Base-by-base conservation (phyloP, 2,329 filamentous ascomycete species). In the Alternaria novae-zelandiae region DNA sequence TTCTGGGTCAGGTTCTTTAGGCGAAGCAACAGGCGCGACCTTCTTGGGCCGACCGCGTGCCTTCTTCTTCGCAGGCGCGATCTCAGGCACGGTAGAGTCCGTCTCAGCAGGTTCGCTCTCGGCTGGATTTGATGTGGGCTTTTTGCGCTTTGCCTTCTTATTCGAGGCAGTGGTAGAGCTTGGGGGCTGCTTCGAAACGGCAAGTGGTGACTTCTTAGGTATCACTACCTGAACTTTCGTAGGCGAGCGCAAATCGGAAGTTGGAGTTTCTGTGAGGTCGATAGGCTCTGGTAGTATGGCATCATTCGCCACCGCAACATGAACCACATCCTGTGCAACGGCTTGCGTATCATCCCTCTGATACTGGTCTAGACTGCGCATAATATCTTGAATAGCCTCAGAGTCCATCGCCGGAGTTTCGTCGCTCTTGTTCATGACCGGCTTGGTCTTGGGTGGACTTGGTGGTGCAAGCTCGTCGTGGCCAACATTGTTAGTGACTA, bases 11-110 rank as follows among this genome's bases (percentile, higher is more conserved):
- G 47, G 25, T 15, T 67, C 54, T 15, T 43, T 47, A 20, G 66
- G 26, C 11, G 49, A 2, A 36, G n/a, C 15, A 12, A 53, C 12
- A 17, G 67, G 64, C 12, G 45, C 21, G 26, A 47, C 65, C 56
- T 78, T 79, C 44, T 71, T 73, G 6, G 78, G 77, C 12, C 77
- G 71, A 49, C 78, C 76, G 50, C 78, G 72, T 26, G 73, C 69
- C 69, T 70, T 62, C 43, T 75, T 79, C 65, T 72, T 76, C 50
- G 67, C 69, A 4, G 59, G 59, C 8, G 46, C 47, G 10, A 57
- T n/a, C 23, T 65, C 59, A 5, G 61, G 26, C 17, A 54, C 12
- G 10, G 11, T n/a, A 12, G 25, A 11, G 6, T 23, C 11, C 26
- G 32, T 17, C 21, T 44, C 20, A 7, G 15, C 12, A 5, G 53